Conservation (phyloP, 192 early-diverging fungal genomes). For the Podila minutissima region DNA sequence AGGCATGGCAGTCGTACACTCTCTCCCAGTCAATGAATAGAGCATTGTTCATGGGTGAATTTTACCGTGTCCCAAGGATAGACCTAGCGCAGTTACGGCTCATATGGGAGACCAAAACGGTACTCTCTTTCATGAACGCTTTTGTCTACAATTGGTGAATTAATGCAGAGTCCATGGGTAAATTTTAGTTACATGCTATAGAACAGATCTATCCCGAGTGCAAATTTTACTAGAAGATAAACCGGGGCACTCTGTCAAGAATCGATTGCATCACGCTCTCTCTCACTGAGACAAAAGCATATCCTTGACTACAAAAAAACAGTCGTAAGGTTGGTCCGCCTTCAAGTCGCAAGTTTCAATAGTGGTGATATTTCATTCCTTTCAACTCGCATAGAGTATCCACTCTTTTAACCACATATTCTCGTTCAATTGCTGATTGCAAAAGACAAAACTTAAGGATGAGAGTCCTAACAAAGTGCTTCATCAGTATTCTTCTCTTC, state of each 20-base stretch:
- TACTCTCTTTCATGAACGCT: too few relatives aligned
- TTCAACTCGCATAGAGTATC: background rate
- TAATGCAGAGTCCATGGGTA: background rate
- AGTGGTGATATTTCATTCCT: constrained; percentile 3
- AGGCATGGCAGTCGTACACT: background rate
- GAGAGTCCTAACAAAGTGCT: too few relatives aligned
- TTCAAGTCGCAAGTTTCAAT: background rate
- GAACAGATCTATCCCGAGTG: background rate
- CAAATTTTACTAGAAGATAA: too few relatives aligned
- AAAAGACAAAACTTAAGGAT: too few relatives aligned
- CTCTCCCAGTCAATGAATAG: background rate
- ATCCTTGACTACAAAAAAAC: too few relatives aligned
- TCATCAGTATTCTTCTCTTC: too few relatives aligned
- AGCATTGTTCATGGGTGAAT: background rate
- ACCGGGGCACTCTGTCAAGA: background rate
- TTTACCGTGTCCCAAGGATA: background rate
- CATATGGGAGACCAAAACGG: too few relatives aligned
- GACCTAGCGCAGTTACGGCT: too few relatives aligned
- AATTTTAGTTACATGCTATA: background rate
- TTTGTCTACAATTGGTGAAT: background rate
- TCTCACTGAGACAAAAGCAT: too few relatives aligned
- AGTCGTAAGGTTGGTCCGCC: constrained; percentile 2
- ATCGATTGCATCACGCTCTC: background rate
- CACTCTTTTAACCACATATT: background rate
- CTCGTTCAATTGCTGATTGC: too few relatives aligned